phyloP scores from a whole-genome alignment of 805 yeast species.

The Pichia insulana region DNA sequence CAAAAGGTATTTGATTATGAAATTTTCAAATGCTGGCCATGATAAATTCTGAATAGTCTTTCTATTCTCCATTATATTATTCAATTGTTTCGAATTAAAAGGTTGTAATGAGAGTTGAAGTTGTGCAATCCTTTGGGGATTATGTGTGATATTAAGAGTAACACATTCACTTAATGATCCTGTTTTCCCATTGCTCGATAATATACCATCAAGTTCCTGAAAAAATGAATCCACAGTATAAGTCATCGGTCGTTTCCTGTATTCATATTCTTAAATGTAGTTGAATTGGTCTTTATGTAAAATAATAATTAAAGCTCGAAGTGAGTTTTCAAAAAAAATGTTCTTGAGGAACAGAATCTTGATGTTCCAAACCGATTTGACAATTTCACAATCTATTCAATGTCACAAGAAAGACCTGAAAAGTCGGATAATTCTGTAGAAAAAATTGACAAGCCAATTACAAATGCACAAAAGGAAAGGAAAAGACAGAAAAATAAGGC shows the following conservation, averaged over 20 bases:
- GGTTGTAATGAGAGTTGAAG: constrained; percentile 22
- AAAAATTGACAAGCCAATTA: not conserved
- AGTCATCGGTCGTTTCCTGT: not conserved
- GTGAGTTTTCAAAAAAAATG: too few relatives aligned
- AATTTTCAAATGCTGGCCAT: constrained; percentile 37
- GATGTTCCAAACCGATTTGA: too few relatives aligned
- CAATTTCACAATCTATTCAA: too few relatives aligned
- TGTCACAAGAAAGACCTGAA: not conserved
- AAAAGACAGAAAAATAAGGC: not conserved
- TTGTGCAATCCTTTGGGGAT: constrained; percentile 16
- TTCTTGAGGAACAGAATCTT: too few relatives aligned
- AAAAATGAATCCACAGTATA: constrained; percentile 3
- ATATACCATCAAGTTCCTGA: not conserved
- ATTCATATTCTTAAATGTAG: too few relatives aligned
- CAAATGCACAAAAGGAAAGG: not conserved
- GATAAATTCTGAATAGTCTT: constrained; percentile 25
- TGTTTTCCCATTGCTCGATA: not conserved
- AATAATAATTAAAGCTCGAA: too few relatives aligned
- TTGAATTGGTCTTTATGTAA: too few relatives aligned
- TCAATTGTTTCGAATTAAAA: constrained; percentile 15
- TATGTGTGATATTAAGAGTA: constrained; percentile 4
- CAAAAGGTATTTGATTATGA: constrained; percentile 35
- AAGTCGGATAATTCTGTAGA: not conserved
- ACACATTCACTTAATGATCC: constrained; percentile 1
- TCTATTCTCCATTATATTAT: constrained; percentile 22